Evolutionary conservation across 1,284 basidiomycete species (phyloP).

Genomic region (Heterobasidion irregulare): DNA sequence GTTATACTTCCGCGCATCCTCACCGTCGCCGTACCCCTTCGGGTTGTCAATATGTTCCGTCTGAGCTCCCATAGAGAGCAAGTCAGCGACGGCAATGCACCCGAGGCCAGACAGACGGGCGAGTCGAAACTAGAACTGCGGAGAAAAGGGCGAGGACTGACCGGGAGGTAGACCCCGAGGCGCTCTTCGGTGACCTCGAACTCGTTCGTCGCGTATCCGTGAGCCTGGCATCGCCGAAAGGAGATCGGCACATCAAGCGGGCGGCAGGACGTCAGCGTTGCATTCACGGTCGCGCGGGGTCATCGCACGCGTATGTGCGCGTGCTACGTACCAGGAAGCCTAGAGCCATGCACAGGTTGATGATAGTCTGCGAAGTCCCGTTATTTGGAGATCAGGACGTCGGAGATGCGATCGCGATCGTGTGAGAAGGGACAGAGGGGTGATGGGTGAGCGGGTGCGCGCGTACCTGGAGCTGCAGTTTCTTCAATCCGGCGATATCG

Average conservation of each 20-base stretch:
- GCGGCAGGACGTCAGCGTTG: neutral
- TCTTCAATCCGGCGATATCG: conserved; percentile 76
- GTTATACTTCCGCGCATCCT: conserved; percentile 77
- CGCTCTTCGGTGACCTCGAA: conserved; percentile 89
- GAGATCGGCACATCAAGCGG: neutral
- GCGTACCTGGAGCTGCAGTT: conserved; percentile 56
- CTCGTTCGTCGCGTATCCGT: conserved; percentile 80
- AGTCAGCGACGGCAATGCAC: too few relatives aligned
- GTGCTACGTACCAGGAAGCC: conserved; percentile 57
- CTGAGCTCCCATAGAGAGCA: too few relatives aligned
- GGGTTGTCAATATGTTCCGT: conserved; percentile 89
- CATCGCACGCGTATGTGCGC: too few relatives aligned
- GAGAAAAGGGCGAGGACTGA: conserved; percentile 18
- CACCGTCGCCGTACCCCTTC: conserved; percentile 78
- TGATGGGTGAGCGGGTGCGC: too few relatives aligned
- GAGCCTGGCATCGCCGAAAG: conserved; percentile 38
- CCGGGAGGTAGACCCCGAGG: conserved; percentile 81
- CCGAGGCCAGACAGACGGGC: neutral
- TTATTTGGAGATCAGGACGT: too few relatives aligned
- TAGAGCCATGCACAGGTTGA: conserved; percentile 86
- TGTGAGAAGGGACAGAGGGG: too few relatives aligned
- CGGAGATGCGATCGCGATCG: too few relatives aligned
- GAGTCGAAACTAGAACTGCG: neutral
- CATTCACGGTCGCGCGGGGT: neutral
- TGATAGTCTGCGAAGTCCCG: conserved; percentile 50